Evolutionary conservation across 257 asterid genomes (phyloP).

Genomic region (Primulina tabacum): DNA sequence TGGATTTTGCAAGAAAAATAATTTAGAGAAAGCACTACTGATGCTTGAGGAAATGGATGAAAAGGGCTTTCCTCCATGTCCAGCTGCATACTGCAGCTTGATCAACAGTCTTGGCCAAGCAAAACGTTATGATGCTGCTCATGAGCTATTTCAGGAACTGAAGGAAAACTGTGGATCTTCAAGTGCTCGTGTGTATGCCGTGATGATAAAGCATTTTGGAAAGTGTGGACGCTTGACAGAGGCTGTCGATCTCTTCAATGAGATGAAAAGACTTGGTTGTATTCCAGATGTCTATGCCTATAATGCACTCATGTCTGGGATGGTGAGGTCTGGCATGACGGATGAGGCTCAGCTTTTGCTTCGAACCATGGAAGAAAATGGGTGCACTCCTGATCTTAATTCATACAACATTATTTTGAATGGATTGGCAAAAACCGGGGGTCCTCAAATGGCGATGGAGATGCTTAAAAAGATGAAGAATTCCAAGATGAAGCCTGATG

Average conservation of each 20-base stretch:
- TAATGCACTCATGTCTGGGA: slow-evolving; percentile 60
- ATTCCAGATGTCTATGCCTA: slow-evolving; percentile 54
- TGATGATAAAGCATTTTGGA: slow-evolving; percentile 59
- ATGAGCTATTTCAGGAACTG: slow-evolving; percentile 52
- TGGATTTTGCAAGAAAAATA: slow-evolving; percentile 79
- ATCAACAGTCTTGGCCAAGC: slow-evolving; percentile 73
- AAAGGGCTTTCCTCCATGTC: slow-evolving; percentile 89
- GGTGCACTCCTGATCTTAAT: slow-evolving; percentile 49
- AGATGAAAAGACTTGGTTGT: slow-evolving; percentile 52
- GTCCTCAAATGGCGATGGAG: slow-evolving; percentile 48
- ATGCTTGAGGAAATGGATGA: slow-evolving; percentile 97
- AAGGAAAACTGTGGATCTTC: slow-evolving; percentile 56
- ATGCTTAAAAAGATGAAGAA: slow-evolving; percentile 44
- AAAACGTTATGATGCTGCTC: slow-evolving; percentile 78
- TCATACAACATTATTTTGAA: slow-evolving; percentile 49
- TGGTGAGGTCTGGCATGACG: slow-evolving; percentile 51
- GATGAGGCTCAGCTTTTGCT: slow-evolving; percentile 56
- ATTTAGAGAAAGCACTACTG: slow-evolving; percentile 64
- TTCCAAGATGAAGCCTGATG: slow-evolving; percentile 50
- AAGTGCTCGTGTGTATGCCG: slow-evolving; percentile 58
- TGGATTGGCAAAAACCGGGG: slow-evolving; percentile 49
- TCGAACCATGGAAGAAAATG: slow-evolving; percentile 43
- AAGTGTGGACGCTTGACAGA: slow-evolving; percentile 48
- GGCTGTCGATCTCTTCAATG: slow-evolving; percentile 51
- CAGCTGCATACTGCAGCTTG: slow-evolving; percentile 95